Base-by-base conservation (phyloP, 2,329 filamentous ascomycete genomes). In the Tricladium varicosporioides region DNA sequence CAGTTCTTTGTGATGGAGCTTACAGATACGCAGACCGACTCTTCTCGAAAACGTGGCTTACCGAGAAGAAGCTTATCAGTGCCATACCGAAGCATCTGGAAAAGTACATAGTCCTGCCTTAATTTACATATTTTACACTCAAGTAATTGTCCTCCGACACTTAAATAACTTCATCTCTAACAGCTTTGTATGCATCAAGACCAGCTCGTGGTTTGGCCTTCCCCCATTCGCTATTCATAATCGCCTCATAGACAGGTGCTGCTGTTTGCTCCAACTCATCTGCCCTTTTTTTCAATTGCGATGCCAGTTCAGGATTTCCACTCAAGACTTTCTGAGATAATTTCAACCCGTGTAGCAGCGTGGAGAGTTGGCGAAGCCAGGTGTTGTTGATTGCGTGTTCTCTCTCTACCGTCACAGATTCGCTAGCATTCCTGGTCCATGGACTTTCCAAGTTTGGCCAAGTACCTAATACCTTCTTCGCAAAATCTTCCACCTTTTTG, bases 81-180 rank as follows among this genome's bases (percentile, higher is more conserved):
- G 87, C 92, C 45, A 87, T 99, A 71, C 94, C 94, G 5, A 82
- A 90, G 76, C 86, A 90, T 70, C 74, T 97, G 71, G 84, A 89
- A 72, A 96, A 92, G 80, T 97, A 99, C 75, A 95, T 97, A 74
- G 92, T 97, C 60, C 76, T 97, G 73, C 89, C 90, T 63, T 96
- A 53, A 63, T 51, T 46, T 65, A 65, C 60, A 67, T 58, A 55
- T 53, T 59, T 51, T 62, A 61, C 57, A 63, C 9, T 16, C 36
- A 46, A 56, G 13, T 27, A 27, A 27, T 27, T 7, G 22, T 27
- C 22, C 22, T 27, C 22, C 7, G 22, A 27, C 7, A 27, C 22
- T 27, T 7, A 27, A 27, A 27, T 27, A 27, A 27, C 22, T 27
- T 27, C 22, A 27, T 4, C 22, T 27, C 3, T 27, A 27, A 27